Evolutionary conservation across 139 green algal genomes (phyloP).

Genomic region (Auxenochlorella pyrenoidosa): DNA sequence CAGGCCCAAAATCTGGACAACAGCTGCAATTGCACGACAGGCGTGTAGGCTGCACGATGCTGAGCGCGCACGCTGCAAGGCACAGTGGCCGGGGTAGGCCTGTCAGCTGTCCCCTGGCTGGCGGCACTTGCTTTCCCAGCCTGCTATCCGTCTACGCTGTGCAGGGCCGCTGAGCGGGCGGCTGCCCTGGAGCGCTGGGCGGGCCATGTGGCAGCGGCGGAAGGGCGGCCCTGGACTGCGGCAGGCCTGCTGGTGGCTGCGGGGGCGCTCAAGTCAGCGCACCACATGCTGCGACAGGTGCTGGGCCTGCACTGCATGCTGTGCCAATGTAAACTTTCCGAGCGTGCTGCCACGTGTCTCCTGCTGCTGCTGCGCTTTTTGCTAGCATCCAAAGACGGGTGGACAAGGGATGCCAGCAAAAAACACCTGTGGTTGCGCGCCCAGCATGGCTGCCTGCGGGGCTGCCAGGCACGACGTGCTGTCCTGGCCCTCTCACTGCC

Average conservation of each 20-base stretch:
- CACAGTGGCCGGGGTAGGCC: too few species aligned
- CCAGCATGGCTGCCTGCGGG: too few species aligned
- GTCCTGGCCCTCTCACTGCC: too few species aligned
- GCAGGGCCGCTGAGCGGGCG: conserved; percentile 44
- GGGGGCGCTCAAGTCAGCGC: conserved; percentile 37
- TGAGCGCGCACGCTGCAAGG: neutral
- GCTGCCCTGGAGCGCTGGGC: conserved; percentile 73
- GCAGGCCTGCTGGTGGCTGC: conserved; percentile 50
- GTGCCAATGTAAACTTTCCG: too few species aligned
- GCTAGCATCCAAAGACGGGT: too few species aligned
- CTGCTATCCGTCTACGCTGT: neutral
- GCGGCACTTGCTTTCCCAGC: neutral
- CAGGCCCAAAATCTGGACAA: too few species aligned
- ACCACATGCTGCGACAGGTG: conserved; percentile 60
- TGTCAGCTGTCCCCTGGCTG: neutral
- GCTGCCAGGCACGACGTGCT: too few species aligned
- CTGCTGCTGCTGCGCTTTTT: neutral
- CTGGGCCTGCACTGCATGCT: neutral
- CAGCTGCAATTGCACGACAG: too few species aligned
- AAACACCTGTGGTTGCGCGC: too few species aligned
- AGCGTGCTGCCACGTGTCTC: too few species aligned
- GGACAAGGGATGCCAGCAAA: too few species aligned
- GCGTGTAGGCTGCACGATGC: too few species aligned
- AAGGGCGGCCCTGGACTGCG: conserved; percentile 56
- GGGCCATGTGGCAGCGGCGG: conserved; percentile 48